Conservation (phyloP, 2,329 filamentous ascomycete species). For the Phoma sp. region DNA sequence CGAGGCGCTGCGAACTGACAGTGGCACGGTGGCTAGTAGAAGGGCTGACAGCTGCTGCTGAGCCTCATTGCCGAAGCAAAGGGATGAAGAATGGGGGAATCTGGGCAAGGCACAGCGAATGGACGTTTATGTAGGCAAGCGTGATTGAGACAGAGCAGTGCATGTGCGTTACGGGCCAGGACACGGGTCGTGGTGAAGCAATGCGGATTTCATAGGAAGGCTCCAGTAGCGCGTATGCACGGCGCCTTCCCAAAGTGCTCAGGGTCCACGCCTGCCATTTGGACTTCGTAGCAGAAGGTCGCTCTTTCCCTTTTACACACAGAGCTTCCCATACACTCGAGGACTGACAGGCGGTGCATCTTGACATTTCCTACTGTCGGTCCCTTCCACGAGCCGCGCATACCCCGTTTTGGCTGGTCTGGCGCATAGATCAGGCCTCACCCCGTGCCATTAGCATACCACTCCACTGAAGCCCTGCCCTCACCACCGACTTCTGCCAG, state of each 20-base stretch:
- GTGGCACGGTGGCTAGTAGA: conserved; percentile 21
- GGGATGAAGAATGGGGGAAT: conserved; percentile 6
- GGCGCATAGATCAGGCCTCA: conserved; percentile 21
- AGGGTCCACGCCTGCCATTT: conserved; percentile 19
- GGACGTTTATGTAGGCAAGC: conserved; percentile 10
- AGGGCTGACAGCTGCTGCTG: conserved; percentile 15
- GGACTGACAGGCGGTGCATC: conserved; percentile 13
- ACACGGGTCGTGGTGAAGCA: conserved; percentile 12
- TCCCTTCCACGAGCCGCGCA: conserved; percentile 15
- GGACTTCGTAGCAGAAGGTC: conserved; percentile 8
- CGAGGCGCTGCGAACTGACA: conserved; percentile 23
- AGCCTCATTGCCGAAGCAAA: background rate
- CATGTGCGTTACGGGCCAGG: conserved; percentile 11
- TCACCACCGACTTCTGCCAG: conserved; percentile 22
- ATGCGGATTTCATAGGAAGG: conserved; percentile 15
- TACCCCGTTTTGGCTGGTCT: conserved; percentile 11
- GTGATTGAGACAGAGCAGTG: conserved; percentile 12
- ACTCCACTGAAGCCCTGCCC: conserved; percentile 12
- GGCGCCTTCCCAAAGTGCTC: conserved; percentile 18
- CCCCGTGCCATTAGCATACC: conserved; percentile 16
- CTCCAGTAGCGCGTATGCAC: conserved; percentile 18
- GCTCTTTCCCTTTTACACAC: conserved; percentile 12
- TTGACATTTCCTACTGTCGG: conserved; percentile 15
- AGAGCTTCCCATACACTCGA: conserved; percentile 8
- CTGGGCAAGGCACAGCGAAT: background rate